Percentiles rank a stretch among this genome's conserved stretches.
Evolutionary conservation across 2,329 filamentous ascomycete species (phyloP).

Genomic region (Fusarium sp.): DNA sequence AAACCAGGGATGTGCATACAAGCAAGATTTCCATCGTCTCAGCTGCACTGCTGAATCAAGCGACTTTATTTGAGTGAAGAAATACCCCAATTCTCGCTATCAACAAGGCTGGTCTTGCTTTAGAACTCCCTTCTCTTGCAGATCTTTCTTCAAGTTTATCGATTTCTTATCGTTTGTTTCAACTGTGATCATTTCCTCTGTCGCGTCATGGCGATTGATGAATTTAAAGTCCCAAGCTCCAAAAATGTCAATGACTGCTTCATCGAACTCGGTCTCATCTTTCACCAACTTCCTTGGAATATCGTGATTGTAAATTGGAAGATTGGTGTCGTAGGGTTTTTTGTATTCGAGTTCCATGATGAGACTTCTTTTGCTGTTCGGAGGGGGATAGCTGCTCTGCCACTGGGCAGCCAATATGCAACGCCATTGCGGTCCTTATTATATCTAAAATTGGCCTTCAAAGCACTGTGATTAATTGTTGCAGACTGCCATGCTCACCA

Average conservation of each 20-base stretch:
- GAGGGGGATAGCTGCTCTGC: too few species aligned
- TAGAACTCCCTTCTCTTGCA: neutral
- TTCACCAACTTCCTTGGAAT: neutral
- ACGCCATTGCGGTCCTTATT: neutral
- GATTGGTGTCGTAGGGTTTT: neutral
- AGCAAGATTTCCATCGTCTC: neutral
- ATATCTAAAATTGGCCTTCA: neutral
- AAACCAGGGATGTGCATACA: neutral
- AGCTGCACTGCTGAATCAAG: neutral
- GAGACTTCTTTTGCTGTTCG: neutral
- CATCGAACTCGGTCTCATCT: neutral
- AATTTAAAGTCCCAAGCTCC: neutral
- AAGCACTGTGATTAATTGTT: neutral
- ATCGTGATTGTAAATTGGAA: neutral
- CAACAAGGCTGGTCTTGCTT: neutral
- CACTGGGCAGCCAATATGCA: neutral
- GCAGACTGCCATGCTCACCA: neutral
- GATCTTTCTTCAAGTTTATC: neutral
- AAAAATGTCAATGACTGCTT: neutral
- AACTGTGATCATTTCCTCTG: neutral
- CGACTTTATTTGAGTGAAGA: neutral
- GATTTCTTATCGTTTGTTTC: neutral
- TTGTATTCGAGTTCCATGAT: neutral
- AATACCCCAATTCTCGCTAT: neutral
- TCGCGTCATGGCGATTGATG: neutral